A percentile compares a stretch with the other conserved stretches of the same genome.
These are phyloP conservation scores for Musa troglodytarum DNA, from an alignment of 176 grass and related monocot species.

Conservation along the genomic window DNA sequence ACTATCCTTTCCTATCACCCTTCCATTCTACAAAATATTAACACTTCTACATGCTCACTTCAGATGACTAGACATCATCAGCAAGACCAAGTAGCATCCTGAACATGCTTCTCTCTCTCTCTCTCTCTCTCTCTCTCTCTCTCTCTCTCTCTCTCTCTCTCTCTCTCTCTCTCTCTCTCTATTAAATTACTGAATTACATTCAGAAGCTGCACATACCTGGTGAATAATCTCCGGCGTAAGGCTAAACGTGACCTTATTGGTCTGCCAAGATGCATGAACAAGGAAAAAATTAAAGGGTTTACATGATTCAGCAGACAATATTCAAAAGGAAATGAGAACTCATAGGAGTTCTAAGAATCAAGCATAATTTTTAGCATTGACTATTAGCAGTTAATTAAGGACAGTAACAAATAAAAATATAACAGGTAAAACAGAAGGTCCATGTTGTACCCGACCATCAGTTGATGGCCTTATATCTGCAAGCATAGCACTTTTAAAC, in stretches of 20 bases:
- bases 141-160: too few species aligned
- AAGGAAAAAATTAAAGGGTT: conserved; percentile 21
- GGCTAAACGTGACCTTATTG: conserved; percentile 90
- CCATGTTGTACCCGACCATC: conserved; percentile 75
- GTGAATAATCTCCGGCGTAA: conserved; percentile 87
- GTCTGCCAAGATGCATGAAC: conserved; percentile 44
- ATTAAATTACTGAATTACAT: neutral
- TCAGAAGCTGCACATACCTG: conserved; percentile 43
- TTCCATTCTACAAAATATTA: neutral
- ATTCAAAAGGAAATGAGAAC: neutral
- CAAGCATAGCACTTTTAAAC: conserved; percentile 90
- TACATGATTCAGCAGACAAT: neutral
- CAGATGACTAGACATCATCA: too few species aligned
- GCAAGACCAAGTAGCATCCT: too few species aligned
- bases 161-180: neutral
- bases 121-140: too few species aligned
- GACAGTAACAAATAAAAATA: conserved; percentile 14
- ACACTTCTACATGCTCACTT: too few species aligned
- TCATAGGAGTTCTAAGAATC: neutral
- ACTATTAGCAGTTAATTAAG: conserved; percentile 11
- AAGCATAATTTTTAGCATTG: conserved; percentile 8
- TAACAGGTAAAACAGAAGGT: conserved; percentile 22
- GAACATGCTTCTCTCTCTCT: too few species aligned
- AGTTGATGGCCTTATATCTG: conserved; percentile 75
- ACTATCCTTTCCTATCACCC: neutral